Evolutionary conservation across 192 early-diverging fungal genomes (phyloP).

Genomic region (Podila epigama): DNA sequence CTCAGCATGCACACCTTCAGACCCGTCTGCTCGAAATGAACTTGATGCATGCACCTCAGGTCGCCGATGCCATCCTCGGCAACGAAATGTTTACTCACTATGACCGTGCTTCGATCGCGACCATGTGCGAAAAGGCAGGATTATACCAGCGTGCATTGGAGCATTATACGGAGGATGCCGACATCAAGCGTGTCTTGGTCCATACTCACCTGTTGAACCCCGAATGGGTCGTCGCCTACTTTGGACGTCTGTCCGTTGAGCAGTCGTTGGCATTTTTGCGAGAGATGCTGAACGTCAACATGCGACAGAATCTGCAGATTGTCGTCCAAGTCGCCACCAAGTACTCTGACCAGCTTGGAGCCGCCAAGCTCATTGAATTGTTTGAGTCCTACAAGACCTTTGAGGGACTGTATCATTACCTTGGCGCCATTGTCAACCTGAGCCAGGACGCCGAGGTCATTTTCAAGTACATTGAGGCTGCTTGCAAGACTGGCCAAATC

Average conservation of each 20-base stretch:
- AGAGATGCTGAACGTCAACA: constrained; percentile 92
- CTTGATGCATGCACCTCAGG: constrained; percentile 94
- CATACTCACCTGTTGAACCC: constrained; percentile 84
- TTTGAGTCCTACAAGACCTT: constrained; percentile 93
- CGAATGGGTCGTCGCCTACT: constrained; percentile 95
- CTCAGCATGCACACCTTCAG: constrained; percentile 92
- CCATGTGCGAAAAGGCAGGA: constrained; percentile 97
- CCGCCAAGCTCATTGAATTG: constrained; percentile 86
- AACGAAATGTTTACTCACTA: constrained; percentile 97
- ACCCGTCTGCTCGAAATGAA: constrained; percentile 98
- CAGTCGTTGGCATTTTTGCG: constrained; percentile 94
- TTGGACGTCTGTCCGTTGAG: constrained; percentile 95
- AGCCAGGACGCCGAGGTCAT: constrained; percentile 94
- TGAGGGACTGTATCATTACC: constrained; percentile 97
- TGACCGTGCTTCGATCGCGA: constrained; percentile 89
- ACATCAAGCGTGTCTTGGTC: constrained; percentile 95
- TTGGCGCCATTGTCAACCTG: constrained; percentile 95
- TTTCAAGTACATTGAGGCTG: constrained; percentile 99
- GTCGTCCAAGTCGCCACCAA: constrained; percentile 96
- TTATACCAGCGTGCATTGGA: constrained; percentile 95
- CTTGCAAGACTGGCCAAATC: constrained; percentile 87
- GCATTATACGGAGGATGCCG: constrained; percentile 94
- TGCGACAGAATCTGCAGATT: constrained; percentile 95
- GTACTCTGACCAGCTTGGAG: constrained; percentile 94
- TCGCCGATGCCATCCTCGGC: constrained; percentile 97